phyloP scores from a whole-genome alignment of 306 rosid genomes.

The Medicago arabica region DNA sequence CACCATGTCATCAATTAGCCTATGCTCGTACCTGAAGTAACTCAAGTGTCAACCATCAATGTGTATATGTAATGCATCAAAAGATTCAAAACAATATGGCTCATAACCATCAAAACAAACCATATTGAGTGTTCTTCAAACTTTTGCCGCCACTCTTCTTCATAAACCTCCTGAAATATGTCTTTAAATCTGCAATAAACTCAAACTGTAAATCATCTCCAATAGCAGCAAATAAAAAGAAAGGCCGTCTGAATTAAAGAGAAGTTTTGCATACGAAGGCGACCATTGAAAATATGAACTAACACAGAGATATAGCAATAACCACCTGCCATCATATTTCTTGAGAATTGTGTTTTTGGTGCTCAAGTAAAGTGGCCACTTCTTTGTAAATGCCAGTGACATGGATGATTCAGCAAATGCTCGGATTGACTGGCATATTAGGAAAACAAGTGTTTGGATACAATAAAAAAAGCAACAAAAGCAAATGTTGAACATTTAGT shows the following conservation, averaged over 20 bases:
- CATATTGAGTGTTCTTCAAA: conserved; percentile 92
- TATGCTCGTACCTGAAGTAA: conserved; percentile 89
- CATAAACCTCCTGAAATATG: conserved; percentile 92
- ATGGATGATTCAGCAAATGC: conserved; percentile 95
- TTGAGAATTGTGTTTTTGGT: conserved; percentile 96
- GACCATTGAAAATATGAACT: conserved; percentile 27
- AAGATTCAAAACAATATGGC: conserved; percentile 10
- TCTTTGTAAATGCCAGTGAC: conserved; percentile 81
- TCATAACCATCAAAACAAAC: conserved; percentile 50
- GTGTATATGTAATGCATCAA: conserved; percentile 31
- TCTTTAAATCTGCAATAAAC: conserved; percentile 79
- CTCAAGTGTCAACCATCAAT: conserved; percentile 38
- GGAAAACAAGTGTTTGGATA: conserved; percentile 24
- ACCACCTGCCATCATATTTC: conserved; percentile 97
- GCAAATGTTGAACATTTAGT: conserved; percentile 30
- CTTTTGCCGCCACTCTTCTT: conserved; percentile 81
- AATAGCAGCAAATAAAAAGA: conserved; percentile 8
- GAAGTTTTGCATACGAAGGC: conserved; percentile 16
- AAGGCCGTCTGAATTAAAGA: conserved; percentile 19
- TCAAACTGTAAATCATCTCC: conserved; percentile 37
- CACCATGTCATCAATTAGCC: conserved; percentile 99
- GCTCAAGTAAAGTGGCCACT: conserved; percentile 96
- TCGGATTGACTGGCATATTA: conserved; percentile 73
- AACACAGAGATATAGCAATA: conserved; percentile 32
- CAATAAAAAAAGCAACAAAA: conserved; percentile 5